Percentiles rank a stretch among this genome's conserved stretches.
phyloP scores from a whole-genome alignment of 2,329 filamentous ascomycete genomes.

The Aspergillus proliferans region DNA sequence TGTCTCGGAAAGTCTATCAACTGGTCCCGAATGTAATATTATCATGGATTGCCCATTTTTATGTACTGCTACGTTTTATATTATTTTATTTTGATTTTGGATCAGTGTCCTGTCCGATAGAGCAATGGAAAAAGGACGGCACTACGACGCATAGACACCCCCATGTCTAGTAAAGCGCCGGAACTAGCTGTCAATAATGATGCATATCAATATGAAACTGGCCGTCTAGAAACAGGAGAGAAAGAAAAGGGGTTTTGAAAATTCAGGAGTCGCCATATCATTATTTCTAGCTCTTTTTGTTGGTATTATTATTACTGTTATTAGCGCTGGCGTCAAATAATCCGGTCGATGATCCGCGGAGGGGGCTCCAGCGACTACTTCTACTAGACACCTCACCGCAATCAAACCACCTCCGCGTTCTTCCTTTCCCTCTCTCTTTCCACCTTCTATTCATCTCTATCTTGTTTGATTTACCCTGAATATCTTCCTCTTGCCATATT shows the following conservation, averaged over 20 bases:
- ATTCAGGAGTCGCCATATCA: not conserved
- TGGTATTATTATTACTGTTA: not conserved
- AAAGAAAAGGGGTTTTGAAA: not conserved
- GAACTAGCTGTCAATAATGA: not conserved
- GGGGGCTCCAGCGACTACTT: slow-evolving; percentile 3
- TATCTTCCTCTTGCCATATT: slow-evolving; percentile 10
- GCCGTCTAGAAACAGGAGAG: not conserved
- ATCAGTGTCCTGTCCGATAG: not conserved
- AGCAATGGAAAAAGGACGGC: not conserved
- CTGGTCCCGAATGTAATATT: not conserved
- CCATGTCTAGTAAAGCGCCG: not conserved
- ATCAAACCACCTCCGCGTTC: slow-evolving; percentile 12
- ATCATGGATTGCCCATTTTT: not conserved
- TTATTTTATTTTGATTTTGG: not conserved
- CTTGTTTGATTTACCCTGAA: slow-evolving; percentile 8
- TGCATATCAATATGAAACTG: not conserved
- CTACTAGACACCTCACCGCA: slow-evolving; percentile 7
- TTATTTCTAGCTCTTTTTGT: not conserved
- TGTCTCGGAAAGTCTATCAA: not conserved
- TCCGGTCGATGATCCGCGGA: slow-evolving; percentile 15
- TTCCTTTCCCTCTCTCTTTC: slow-evolving; percentile 8
- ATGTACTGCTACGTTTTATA: not conserved
- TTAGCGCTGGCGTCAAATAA: slow-evolving; percentile 1
- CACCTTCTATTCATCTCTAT: slow-evolving; percentile 1
- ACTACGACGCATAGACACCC: not conserved